Evolutionary conservation across 257 asterid species (phyloP).

Genomic region (Fraxinus excelsior): DNA sequence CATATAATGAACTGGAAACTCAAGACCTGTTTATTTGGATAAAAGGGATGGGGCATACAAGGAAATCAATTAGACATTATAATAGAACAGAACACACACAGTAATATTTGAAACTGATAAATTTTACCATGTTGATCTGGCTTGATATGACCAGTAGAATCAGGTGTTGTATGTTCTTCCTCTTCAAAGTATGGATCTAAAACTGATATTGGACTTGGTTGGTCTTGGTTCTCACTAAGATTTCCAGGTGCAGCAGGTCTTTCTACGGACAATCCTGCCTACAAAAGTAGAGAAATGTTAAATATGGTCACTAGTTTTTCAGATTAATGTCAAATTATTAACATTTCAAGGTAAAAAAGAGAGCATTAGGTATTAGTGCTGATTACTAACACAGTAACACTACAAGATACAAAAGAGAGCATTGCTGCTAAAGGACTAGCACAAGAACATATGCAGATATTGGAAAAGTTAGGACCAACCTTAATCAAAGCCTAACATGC

Average conservation of each 20-base stretch:
- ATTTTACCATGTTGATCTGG: conserved; percentile 52
- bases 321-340: not conserved
- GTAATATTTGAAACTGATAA: not conserved
- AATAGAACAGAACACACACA: not conserved
- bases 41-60: conserved; percentile 6
- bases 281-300: conserved; percentile 31
- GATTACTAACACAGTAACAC: not conserved
- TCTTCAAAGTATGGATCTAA: conserved; percentile 71
- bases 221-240: conserved; percentile 72
- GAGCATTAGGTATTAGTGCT: not conserved
- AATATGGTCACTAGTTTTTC: conserved; percentile 4
- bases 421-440: not conserved
- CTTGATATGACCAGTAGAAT: conserved; percentile 45
- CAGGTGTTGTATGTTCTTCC: conserved; percentile 45
- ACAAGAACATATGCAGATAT: not conserved
- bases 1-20: conserved; percentile 37
- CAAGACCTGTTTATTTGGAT: conserved; percentile 48
- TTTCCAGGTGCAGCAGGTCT: conserved; percentile 44
- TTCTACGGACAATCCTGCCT: conserved; percentile 40
- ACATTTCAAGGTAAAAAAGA: not conserved
- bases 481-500: not conserved
- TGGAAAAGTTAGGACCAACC: not conserved
- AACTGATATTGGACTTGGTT: conserved; percentile 93
- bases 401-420: conserved; percentile 14
- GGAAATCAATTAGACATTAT: conserved; percentile 2